phyloP scores from a whole-genome alignment of 805 yeast species.

The Lipomyces japonicus region DNA sequence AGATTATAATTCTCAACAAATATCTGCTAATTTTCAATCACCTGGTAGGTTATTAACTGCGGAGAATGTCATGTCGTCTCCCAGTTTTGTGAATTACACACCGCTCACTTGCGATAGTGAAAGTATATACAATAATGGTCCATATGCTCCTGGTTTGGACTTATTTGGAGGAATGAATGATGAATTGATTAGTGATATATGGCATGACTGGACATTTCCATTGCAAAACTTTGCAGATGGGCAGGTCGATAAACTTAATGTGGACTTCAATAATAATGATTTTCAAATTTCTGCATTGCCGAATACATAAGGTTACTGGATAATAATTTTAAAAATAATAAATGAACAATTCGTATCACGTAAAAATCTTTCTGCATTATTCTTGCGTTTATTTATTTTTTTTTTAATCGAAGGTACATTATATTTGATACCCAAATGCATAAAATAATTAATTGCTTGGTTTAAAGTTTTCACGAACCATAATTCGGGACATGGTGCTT shows the following conservation, averaged over 20 bases:
- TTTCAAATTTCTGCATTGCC: too few relatives aligned
- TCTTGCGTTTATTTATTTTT: too few relatives aligned
- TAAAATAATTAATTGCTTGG: too few relatives aligned
- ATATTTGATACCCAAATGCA: too few relatives aligned
- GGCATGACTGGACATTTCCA: conserved; percentile 1
- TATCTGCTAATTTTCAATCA: background rate
- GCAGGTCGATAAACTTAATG: background rate
- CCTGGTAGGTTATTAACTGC: background rate
- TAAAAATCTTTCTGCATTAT: too few relatives aligned
- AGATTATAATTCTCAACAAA: background rate
- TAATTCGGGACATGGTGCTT: too few relatives aligned
- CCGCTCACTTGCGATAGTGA: background rate
- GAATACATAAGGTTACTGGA: too few relatives aligned
- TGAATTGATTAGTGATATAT: background rate
- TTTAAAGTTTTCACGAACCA: too few relatives aligned
- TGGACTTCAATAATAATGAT: too few relatives aligned
- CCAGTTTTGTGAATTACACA: background rate
- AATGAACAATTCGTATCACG: too few relatives aligned
- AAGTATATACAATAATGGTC: background rate
- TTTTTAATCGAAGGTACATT: too few relatives aligned
- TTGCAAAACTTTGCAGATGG: background rate
- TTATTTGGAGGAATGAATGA: background rate
- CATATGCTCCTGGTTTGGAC: background rate
- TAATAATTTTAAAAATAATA: too few relatives aligned
- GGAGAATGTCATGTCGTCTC: background rate